A percentile compares a stretch with the other conserved stretches of the same genome.
These are phyloP conservation scores for Metarhizium anisopliae DNA, from an alignment of 2,329 filamentous ascomycete genomes.

Conservation along the genomic window DNA sequence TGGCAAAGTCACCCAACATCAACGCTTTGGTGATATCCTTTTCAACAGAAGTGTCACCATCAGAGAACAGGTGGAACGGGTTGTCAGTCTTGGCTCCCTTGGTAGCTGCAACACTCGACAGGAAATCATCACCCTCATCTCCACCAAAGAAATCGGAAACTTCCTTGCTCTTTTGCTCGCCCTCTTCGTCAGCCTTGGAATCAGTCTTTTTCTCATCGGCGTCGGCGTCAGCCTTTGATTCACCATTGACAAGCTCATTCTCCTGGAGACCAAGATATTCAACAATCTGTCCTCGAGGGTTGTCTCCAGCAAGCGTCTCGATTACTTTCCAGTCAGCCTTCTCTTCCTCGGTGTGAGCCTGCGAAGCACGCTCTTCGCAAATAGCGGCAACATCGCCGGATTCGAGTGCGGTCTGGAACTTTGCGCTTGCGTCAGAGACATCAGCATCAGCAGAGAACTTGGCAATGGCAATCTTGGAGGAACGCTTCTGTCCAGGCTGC, in stretches of 20 bases:
- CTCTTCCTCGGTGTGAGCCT: slow-evolving; percentile 77
- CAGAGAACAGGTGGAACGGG: slow-evolving; percentile 82
- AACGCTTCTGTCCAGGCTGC: slow-evolving; percentile 52
- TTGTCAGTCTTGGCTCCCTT: slow-evolving; percentile 91
- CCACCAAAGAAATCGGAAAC: slow-evolving; percentile 73
- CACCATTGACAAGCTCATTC: slow-evolving; percentile 42
- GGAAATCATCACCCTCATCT: slow-evolving; percentile 69
- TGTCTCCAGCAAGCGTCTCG: slow-evolving; percentile 74
- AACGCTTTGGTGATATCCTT: slow-evolving; percentile 79
- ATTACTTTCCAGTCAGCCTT: slow-evolving; percentile 96
- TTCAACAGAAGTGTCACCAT: slow-evolving; percentile 75
- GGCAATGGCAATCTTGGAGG: slow-evolving; percentile 74
- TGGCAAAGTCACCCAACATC: slow-evolving; percentile 83
- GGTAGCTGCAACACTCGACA: slow-evolving; percentile 74
- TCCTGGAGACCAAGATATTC: slow-evolving; percentile 84
- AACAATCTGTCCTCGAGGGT: slow-evolving; percentile 76
- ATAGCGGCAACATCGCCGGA: slow-evolving; percentile 69
- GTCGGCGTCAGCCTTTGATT: slow-evolving; percentile 20
- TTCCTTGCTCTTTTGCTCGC: slow-evolving; percentile 46
- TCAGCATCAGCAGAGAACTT: slow-evolving; percentile 83
- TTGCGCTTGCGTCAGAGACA: slow-evolving; percentile 74
- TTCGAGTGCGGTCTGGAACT: slow-evolving; percentile 76
- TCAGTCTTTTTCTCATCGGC: slow-evolving; percentile 17
- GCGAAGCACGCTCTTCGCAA: slow-evolving; percentile 68
- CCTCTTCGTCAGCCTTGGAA: slow-evolving; percentile 22